These are phyloP conservation scores for Zanthoxylum bungeanum DNA, from an alignment of 345 rosid genomes.

Conservation along the genomic window DNA sequence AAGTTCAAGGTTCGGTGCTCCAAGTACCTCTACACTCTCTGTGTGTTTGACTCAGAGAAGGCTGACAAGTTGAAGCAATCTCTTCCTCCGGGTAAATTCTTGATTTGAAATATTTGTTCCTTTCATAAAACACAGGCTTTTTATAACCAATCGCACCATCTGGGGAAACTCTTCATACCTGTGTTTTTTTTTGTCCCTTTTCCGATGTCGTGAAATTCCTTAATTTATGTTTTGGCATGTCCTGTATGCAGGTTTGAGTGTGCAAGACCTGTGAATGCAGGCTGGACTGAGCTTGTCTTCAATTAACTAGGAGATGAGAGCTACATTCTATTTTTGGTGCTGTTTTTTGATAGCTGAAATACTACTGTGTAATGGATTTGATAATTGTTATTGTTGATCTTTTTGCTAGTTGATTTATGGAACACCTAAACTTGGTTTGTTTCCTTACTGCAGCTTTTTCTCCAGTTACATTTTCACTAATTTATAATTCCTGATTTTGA, in stretches of 20 bases:
- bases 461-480: too few relatives aligned
- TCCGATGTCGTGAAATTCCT: not conserved
- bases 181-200: not conserved
- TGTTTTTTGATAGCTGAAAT: constrained; percentile 4
- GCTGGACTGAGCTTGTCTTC: not conserved
- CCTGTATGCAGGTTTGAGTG: constrained; percentile 69
- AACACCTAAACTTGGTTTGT: constrained; percentile 3
- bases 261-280: constrained; percentile 54
- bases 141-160: not conserved
- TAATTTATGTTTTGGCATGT: not conserved
- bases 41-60: constrained; percentile 82
- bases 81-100: constrained; percentile 78
- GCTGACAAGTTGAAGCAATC: constrained; percentile 96
- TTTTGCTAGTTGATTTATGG: not conserved
- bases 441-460: not conserved
- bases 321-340: not conserved
- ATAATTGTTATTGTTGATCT: not conserved
- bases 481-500: too few relatives aligned
- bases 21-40: constrained; percentile 83
- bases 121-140: not conserved
- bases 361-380: not conserved
- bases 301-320: not conserved
- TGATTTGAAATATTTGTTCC: not conserved
- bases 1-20: constrained; percentile 98
- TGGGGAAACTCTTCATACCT: too few relatives aligned